A percentile compares a stretch with the other conserved stretches of the same genome.
Conservation (phyloP, 192 early-diverging fungal genomes). For the Coemansia sp. region DNA sequence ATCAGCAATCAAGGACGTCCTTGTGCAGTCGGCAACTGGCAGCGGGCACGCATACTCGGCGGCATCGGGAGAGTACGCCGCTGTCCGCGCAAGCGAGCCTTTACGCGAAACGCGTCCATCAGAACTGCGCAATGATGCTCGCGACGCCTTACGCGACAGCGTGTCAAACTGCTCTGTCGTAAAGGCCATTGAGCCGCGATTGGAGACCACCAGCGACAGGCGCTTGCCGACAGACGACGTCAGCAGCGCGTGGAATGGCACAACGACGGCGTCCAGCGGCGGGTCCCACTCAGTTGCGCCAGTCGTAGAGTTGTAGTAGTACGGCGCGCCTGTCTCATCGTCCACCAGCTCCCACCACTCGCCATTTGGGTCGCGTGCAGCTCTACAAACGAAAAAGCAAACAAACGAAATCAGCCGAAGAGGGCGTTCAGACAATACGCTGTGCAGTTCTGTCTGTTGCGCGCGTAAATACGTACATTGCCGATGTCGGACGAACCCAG, state of each 20-base stretch:
- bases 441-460: no score
- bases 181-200: conserved; percentile 48
- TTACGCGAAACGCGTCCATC: conserved; percentile 40
- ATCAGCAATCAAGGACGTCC: conserved; percentile 1
- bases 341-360: conserved; percentile 99
- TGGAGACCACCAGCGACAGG: conserved; percentile 62
- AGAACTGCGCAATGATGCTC: conserved; percentile 35
- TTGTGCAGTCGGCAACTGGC: background rate
- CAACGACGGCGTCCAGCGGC: conserved; percentile 69
- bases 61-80: background rate
- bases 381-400: conserved; percentile 48
- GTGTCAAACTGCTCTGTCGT: conserved; percentile 35
- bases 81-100: conserved; percentile 26
- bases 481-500: conserved; percentile 44
- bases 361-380: conserved; percentile 67
- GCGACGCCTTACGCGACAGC: conserved; percentile 39
- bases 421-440: no score
- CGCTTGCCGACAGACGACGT: conserved; percentile 78
- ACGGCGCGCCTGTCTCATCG: conserved; percentile 79
- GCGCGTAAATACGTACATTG: conserved; percentile 38
- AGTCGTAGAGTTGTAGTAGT: conserved; percentile 89
- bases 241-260: conserved; percentile 71
- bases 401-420: no score
- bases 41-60: background rate
- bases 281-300: conserved; percentile 85